phyloP scores from a whole-genome alignment of 768 basidiomycete genomes.

The Mycena amicta region DNA sequence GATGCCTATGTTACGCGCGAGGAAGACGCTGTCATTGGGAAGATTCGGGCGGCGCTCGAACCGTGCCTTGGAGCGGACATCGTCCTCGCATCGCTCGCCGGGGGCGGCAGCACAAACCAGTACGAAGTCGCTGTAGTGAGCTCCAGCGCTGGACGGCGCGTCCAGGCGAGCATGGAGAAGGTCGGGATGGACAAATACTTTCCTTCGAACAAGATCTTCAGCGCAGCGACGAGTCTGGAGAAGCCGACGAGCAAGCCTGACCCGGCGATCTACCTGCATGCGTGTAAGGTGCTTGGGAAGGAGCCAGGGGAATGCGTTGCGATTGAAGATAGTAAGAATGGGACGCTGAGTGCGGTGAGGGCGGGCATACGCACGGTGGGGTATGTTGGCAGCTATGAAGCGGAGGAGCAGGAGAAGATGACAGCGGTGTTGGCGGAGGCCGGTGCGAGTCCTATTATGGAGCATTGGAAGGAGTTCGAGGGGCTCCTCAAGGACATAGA shows the following conservation, averaged over 20 bases:
- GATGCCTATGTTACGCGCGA: conserved; percentile 27
- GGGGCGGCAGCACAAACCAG: background rate
- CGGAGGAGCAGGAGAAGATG: conserved; percentile 25
- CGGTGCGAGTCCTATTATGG: conserved; percentile 25
- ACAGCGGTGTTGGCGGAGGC: conserved; percentile 17
- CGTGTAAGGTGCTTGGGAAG: conserved; percentile 25
- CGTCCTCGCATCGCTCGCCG: conserved; percentile 15
- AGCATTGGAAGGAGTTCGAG: conserved; percentile 26
- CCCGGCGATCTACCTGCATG: conserved; percentile 28
- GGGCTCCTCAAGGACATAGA: conserved; percentile 19
- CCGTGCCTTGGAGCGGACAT: conserved; percentile 24
- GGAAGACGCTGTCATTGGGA: conserved; percentile 58
- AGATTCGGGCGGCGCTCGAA: conserved; percentile 51
- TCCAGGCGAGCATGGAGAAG: conserved; percentile 27
- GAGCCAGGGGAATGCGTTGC: conserved; percentile 24
- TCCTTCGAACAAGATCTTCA: conserved; percentile 22
- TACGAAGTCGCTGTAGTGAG: conserved; percentile 27
- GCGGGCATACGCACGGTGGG: conserved; percentile 25
- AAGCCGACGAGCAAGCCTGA: conserved; percentile 30
- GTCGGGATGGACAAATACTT: conserved; percentile 24
- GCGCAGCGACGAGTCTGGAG: conserved; percentile 27
- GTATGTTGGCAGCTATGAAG: conserved; percentile 28
- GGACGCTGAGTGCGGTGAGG: conserved; percentile 23
- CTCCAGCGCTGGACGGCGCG: conserved; percentile 26
- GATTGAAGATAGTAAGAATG: conserved; percentile 29